A percentile compares a stretch with the other conserved stretches of the same genome.
phyloP scores from a whole-genome alignment of 2,329 filamentous ascomycete genomes.

The Aspergillus carbonarius region DNA sequence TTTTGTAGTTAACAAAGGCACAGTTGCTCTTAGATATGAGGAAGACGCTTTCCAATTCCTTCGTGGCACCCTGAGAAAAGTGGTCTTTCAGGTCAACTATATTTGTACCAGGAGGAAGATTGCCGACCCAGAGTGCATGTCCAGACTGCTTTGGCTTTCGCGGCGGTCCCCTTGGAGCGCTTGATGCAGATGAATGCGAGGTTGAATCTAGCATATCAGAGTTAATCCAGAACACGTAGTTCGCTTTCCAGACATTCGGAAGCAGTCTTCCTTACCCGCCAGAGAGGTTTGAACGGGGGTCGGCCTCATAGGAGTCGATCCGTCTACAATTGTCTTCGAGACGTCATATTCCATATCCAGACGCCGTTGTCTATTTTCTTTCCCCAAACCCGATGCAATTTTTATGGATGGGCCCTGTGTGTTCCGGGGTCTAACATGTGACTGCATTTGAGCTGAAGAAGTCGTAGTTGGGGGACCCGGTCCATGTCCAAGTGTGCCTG shows the following conservation, averaged over 20 bases:
- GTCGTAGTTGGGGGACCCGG: conserved; percentile 7
- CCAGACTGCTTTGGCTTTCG: conserved; percentile 70
- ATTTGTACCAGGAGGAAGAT: conserved; percentile 79
- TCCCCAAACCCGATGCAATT: neutral
- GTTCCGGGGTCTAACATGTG: conserved; percentile 4
- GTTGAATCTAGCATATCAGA: conserved; percentile 15
- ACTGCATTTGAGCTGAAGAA: conserved; percentile 6
- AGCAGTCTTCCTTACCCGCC: conserved; percentile 19
- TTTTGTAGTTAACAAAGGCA: conserved; percentile 92
- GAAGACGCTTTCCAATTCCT: conserved; percentile 82
- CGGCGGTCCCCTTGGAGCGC: conserved; percentile 60
- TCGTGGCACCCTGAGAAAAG: conserved; percentile 74
- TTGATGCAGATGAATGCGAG: conserved; percentile 11
- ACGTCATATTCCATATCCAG: conserved; percentile 30
- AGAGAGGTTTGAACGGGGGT: conserved; percentile 12
- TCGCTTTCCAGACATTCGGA: neutral
- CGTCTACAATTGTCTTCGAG: conserved; percentile 39
- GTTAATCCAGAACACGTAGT: neutral
- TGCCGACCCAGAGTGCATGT: conserved; percentile 94
- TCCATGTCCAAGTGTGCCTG: conserved; percentile 20
- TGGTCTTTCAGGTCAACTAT: conserved; percentile 86
- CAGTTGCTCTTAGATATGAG: conserved; percentile 97
- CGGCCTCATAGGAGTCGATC: conserved; percentile 33
- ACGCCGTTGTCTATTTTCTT: conserved; percentile 9
- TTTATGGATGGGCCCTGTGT: conserved; percentile 3